Evolutionary conservation across 257 asterid genomes (phyloP), one percentile per base, ranked within the genome.

Genomic region (Lithospermum erythrorhizon): DNA sequence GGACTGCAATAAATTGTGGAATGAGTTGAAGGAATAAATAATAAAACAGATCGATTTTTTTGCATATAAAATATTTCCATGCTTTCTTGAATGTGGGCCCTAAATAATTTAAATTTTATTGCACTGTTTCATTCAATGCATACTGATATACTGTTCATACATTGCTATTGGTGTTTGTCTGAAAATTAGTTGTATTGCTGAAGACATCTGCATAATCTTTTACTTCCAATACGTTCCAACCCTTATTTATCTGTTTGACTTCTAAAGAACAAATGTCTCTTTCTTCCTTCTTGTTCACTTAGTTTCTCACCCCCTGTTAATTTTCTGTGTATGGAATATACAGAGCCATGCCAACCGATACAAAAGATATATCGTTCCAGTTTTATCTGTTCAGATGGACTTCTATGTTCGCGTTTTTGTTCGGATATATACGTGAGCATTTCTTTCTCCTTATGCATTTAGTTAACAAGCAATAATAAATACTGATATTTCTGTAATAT

Each of bases 301-400:
- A 20, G 24, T 53, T 20, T n/a, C 49, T 41, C 17, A 41, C 18
- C 49, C 49, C 18, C 49, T n/a, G 37, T 51, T 1, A 62, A 17
- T 27, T 49, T 30, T 37, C 58, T 62, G 5, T 15, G 8, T 32
- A 54, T 27, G 32, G 32, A 27, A 27, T 3, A 62, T 78, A 81
- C 94, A 91, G 98, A 81, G 95, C 82, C 98, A 91, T 77, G 98
- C 98, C 62, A 91, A 91, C 82, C 88, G 97, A 27, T 87, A 91
- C 75, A 91, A 86, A 79, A 74, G 98, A 57, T 91, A 84, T 76
- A 88, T 88, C 70, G 94, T 86, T 73, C 98, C 98, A 10, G 84
- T 88, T 72, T 76, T 91, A 70, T 86, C 98, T 21, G 94, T 93
- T 71, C 88, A 93, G 70, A 93, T 93, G 90, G 95, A 93, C 76